Conservation (phyloP, 2,329 filamentous ascomycete species). For the Xylariaceae sp. region DNA sequence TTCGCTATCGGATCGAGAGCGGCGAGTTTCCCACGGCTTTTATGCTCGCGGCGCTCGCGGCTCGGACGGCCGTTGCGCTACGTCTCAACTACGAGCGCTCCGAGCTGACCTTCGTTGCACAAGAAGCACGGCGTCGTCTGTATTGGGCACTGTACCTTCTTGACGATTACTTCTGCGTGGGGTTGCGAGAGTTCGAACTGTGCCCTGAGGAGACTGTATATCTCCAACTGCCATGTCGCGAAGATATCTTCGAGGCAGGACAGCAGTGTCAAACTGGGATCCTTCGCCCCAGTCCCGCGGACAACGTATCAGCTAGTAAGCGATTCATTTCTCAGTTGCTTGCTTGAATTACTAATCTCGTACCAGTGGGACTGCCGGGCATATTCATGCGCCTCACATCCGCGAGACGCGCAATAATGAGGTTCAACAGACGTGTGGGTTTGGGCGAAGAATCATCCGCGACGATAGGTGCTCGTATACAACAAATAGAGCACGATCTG, state of each 20-base stretch:
- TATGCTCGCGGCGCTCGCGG: constrained; percentile 34
- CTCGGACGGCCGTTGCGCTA: constrained; percentile 35
- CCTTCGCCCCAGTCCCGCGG: constrained; percentile 18
- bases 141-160: constrained; percentile 40
- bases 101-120: constrained; percentile 30
- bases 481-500: constrained; percentile 25
- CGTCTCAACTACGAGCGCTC: constrained; percentile 38
- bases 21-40: constrained; percentile 32
- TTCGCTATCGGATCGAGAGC: constrained; percentile 31
- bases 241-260: constrained; percentile 31
- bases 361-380: constrained; percentile 21
- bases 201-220: constrained; percentile 37
- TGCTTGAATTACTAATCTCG: neutral
- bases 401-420: constrained; percentile 26
- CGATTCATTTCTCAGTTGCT: neutral
- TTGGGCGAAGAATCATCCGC: constrained; percentile 25
- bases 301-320: constrained; percentile 7
- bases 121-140: constrained; percentile 36
- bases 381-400: constrained; percentile 25
- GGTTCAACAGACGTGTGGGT: constrained; percentile 29
- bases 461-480: constrained; percentile 23
- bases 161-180: constrained; percentile 39
- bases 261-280: constrained; percentile 20
- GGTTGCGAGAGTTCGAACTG: constrained; percentile 38
- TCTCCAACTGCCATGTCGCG: constrained; percentile 34